These are phyloP conservation scores for Larix kaempferi DNA, from an alignment of 75 land plant genomes.

Conservation along the genomic window DNA sequence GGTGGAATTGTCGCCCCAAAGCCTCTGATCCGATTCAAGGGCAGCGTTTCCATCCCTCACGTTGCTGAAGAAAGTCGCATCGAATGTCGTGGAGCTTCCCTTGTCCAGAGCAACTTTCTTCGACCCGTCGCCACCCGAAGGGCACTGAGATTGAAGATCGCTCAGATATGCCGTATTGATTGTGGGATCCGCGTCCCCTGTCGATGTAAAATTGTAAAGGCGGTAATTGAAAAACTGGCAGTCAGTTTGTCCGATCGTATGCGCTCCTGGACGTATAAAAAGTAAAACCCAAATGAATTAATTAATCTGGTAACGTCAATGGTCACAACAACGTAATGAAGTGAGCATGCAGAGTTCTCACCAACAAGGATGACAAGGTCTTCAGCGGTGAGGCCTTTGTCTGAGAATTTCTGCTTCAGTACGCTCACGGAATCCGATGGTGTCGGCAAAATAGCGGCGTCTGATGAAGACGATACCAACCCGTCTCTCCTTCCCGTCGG, in stretches of 20 bases:
- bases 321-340: no score
- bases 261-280: slow-evolving; percentile 19
- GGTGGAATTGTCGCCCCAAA: slow-evolving; percentile 30
- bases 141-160: slow-evolving; percentile 35
- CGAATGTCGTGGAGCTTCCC: slow-evolving; percentile 43
- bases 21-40: slow-evolving; percentile 53
- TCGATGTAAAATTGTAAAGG: slow-evolving; percentile 57
- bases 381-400: slow-evolving; percentile 9
- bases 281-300: no score
- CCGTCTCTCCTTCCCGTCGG: slow-evolving; percentile 22
- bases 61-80: slow-evolving; percentile 54
- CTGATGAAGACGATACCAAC: not conserved
- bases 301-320: no score
- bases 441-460: not conserved
- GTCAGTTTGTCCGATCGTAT: slow-evolving; percentile 68
- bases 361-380: slow-evolving; percentile 37
- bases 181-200: slow-evolving; percentile 61
- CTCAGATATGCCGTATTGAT: slow-evolving; percentile 21
- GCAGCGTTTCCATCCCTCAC: slow-evolving; percentile 39
- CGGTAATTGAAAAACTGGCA: slow-evolving; percentile 55
- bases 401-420: not conserved
- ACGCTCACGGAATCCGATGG: not conserved
- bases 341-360: no score
- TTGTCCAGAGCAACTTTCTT: slow-evolving; percentile 42
- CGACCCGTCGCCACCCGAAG: slow-evolving; percentile 21